These are phyloP conservation scores for Trichoderma hamatum DNA, from an alignment of 2,329 filamentous ascomycete genomes.

Conservation along the genomic window DNA sequence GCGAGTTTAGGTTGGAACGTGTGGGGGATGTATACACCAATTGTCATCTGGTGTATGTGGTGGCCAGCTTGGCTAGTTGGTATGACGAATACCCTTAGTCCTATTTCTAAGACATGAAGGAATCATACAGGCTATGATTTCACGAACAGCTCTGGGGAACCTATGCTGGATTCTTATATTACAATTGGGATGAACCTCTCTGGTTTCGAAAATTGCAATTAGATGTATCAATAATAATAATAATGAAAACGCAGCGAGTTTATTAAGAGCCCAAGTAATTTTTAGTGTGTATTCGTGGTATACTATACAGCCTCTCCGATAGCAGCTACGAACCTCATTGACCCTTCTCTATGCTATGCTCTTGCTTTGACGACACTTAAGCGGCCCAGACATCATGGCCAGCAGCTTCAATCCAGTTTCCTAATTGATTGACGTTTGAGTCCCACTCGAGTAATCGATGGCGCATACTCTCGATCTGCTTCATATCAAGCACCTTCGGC, in stretches of 20 bases:
- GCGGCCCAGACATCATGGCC: slow-evolving; percentile 97
- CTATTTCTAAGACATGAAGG: slow-evolving; percentile 24
- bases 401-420: slow-evolving; percentile 93
- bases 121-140: neutral
- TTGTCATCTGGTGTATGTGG: slow-evolving; percentile 94
- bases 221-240: neutral
- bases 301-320: slow-evolving; percentile 34
- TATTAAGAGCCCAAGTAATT: neutral
- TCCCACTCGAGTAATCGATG: slow-evolving; percentile 91
- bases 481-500: slow-evolving; percentile 94
- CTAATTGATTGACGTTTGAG: slow-evolving; percentile 89
- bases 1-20: slow-evolving; percentile 88
- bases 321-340: neutral
- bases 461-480: slow-evolving; percentile 92
- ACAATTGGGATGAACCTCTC: neutral
- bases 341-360: neutral
- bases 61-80: slow-evolving; percentile 87
- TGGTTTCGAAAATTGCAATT: neutral
- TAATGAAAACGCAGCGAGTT: neutral
- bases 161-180: neutral
- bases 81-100: slow-evolving; percentile 56
- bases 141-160: neutral
- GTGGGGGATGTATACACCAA: slow-evolving; percentile 84
- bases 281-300: slow-evolving; percentile 28
- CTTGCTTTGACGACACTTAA: slow-evolving; percentile 45